These are phyloP conservation scores for Cryptosporidium felis DNA, from an alignment of 169 alveolate species.

Conservation along the genomic window DNA sequence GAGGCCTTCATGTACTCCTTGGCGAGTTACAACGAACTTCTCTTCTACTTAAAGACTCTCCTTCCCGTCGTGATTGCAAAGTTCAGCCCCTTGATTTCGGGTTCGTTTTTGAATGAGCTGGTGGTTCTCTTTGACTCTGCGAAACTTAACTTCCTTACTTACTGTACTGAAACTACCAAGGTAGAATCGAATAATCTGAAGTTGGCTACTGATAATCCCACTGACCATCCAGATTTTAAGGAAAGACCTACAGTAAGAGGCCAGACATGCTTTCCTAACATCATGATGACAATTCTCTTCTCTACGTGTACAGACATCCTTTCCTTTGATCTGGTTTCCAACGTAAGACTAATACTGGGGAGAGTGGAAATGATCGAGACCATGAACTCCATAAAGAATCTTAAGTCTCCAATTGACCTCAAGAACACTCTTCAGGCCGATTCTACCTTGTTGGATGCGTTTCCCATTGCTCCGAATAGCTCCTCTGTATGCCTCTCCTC, in stretches of 20 bases:
- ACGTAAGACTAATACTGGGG: constrained; percentile 21
- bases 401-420: not conserved
- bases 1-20: constrained; percentile 57
- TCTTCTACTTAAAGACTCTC: constrained; percentile 19
- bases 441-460: not conserved
- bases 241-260: not conserved
- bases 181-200: too few species aligned
- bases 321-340: constrained; percentile 41
- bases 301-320: constrained; percentile 38
- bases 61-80: constrained; percentile 40
- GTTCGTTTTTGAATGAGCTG: not conserved
- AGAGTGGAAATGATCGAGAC: constrained; percentile 55
- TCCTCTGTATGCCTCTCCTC: constrained; percentile 57
- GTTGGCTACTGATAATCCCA: too few species aligned
- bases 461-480: constrained; percentile 46
- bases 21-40: constrained; percentile 20
- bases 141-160: not conserved
- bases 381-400: not conserved
- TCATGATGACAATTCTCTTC: constrained; percentile 32
- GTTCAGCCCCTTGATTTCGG: not conserved
- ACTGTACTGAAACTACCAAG: not conserved
- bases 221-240: too few species aligned
- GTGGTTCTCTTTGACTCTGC: constrained; percentile 14
- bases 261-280: constrained; percentile 4
- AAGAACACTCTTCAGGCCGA: not conserved